Evolutionary conservation across 805 yeast species (phyloP).

Genomic region (Wickerhamomyces chaumierensis): DNA sequence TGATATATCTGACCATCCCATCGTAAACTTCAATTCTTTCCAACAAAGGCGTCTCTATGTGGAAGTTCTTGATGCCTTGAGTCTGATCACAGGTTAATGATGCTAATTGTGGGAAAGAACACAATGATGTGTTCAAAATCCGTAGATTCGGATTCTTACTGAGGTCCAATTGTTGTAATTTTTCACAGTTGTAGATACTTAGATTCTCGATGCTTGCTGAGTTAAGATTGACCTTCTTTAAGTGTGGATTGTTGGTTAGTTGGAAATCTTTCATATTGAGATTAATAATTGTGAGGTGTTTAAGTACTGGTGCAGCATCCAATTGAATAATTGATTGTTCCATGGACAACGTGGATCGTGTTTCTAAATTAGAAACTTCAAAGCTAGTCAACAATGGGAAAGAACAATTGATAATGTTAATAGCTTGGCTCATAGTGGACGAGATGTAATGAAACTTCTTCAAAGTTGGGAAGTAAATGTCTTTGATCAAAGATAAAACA

Average conservation of each 20-base stretch:
- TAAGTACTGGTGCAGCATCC: background rate
- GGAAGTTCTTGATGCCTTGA: background rate
- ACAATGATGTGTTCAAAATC: background rate
- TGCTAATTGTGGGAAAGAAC: background rate
- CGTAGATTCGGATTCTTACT: background rate
- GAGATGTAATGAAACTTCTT: conserved; percentile 3
- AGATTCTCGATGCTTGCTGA: background rate
- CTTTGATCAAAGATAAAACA: conserved; percentile 3
- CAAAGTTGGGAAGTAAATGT: conserved; percentile 2
- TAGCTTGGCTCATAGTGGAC: conserved; percentile 7
- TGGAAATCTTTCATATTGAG: background rate
- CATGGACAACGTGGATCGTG: conserved; percentile 4
- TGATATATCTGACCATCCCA: background rate
- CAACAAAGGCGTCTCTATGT: background rate
- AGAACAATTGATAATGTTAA: conserved; percentile 5
- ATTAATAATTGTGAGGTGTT: no score
- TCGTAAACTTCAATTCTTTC: background rate
- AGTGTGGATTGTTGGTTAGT: background rate
- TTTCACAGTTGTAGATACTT: background rate
- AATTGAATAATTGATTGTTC: conserved; percentile 4
- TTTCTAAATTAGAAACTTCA: conserved; percentile 8
- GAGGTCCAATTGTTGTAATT: background rate
- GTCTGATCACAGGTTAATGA: background rate
- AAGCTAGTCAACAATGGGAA: conserved; percentile 7
- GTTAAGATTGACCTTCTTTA: background rate